Percentiles rank a stretch among this genome's conserved stretches.
These are phyloP conservation scores for Monosporascus sp. DNA, from an alignment of 2,329 filamentous ascomycete genomes.

Conservation along the genomic window DNA sequence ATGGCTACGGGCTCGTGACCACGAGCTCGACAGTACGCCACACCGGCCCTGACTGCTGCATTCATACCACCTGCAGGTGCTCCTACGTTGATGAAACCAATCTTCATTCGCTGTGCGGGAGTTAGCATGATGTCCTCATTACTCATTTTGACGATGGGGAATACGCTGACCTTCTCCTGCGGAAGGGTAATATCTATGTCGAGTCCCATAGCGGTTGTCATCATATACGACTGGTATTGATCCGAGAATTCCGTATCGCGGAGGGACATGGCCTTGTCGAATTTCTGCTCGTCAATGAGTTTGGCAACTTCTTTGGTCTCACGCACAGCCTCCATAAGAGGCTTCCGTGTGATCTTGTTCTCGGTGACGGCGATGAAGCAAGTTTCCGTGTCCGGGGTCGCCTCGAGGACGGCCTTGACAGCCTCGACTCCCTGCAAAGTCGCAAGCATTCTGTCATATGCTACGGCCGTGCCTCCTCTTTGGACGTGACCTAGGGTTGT, in stretches of 20 bases:
- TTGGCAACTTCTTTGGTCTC: conserved; percentile 79
- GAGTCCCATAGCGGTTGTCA: conserved; percentile 79
- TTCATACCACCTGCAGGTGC: conserved; percentile 98
- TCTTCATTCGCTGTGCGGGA: conserved; percentile 65
- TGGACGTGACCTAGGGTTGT: conserved; percentile 97
- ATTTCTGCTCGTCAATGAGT: conserved; percentile 80
- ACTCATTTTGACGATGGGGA: no score
- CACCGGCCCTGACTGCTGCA: conserved; percentile 85
- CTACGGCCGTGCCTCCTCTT: conserved; percentile 83
- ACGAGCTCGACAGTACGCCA: conserved; percentile 84
- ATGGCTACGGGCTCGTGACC: conserved; percentile 93
- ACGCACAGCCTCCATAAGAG: conserved; percentile 80
- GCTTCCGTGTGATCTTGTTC: conserved; percentile 92
- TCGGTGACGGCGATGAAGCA: conserved; percentile 95
- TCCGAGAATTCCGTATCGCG: conserved; percentile 92
- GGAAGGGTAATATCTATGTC: conserved; percentile 61
- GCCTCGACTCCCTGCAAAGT: conserved; percentile 94
- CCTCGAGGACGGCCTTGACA: conserved; percentile 84
- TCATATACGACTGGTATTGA: conserved; percentile 84
- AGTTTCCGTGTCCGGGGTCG: conserved; percentile 81
- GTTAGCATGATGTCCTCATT: conserved; percentile 21
- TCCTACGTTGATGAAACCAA: conserved; percentile 95
- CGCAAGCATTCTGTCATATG: conserved; percentile 88
- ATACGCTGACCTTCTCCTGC: conserved; percentile 56
- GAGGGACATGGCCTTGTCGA: conserved; percentile 78